Conservation (phyloP, 345 rosid species). For the Carallia brachiata region DNA sequence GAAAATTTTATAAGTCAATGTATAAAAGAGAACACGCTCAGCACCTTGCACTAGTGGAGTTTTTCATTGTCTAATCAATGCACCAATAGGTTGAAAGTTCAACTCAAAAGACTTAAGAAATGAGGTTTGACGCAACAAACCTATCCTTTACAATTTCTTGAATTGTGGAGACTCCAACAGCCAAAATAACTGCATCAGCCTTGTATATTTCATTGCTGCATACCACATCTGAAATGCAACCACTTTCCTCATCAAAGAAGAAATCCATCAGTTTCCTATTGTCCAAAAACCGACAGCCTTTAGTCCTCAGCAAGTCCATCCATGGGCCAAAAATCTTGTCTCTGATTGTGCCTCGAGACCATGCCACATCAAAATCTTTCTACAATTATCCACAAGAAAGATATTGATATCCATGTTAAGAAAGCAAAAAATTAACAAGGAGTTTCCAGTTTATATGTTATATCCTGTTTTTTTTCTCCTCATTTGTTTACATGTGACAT, state of each 20-base stretch:
- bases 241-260: conserved; percentile 37
- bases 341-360: conserved; percentile 43
- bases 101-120: conserved; percentile 1
- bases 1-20: not conserved
- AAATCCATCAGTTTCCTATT: conserved; percentile 37
- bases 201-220: conserved; percentile 37
- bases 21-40: not conserved
- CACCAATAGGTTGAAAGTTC: not conserved
- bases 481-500: not conserved
- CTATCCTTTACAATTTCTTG: conserved; percentile 52
- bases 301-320: conserved; percentile 38
- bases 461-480: not conserved
- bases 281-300: conserved; percentile 44
- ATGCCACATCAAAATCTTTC: conserved; percentile 50
- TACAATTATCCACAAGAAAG: conserved; percentile 21
- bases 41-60: not conserved
- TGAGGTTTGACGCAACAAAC: conserved; percentile 24
- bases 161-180: conserved; percentile 47
- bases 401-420: not conserved
- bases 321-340: conserved; percentile 55
- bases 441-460: not conserved
- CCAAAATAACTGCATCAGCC: conserved; percentile 56
- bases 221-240: conserved; percentile 44
- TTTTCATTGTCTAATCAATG: not conserved
- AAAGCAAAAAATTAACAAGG: not conserved